Evolutionary conservation across 225 moss, liverwort and hornwort genomes (phyloP).

Genomic region (Pleurozium schreberi): DNA sequence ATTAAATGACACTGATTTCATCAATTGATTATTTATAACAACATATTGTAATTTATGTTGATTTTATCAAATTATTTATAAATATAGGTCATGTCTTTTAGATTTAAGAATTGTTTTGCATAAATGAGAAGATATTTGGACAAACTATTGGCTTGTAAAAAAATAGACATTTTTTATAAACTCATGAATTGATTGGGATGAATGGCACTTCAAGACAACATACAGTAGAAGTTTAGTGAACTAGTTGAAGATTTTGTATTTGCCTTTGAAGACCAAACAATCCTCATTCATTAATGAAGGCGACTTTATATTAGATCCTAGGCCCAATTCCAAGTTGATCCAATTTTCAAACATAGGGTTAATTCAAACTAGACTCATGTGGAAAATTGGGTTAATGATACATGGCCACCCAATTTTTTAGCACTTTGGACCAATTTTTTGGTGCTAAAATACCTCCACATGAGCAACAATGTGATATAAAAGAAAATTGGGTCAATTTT

Average conservation of each 20-base stretch:
- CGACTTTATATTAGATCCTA: fast-evolving
- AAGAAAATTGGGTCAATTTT: fast-evolving
- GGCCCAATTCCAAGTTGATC: fast-evolving
- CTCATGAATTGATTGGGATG: neutral
- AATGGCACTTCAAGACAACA: neutral
- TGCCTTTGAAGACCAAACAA: fast-evolving
- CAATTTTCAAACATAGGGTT: too few species aligned
- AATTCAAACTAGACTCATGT: neutral
- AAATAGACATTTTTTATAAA: neutral
- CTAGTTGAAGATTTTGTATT: neutral
- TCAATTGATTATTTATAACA: neutral
- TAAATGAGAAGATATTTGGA: neutral
- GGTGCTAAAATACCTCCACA: fast-evolving
- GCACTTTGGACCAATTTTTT: fast-evolving
- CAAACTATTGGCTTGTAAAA: fast-evolving
- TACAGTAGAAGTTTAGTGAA: fast-evolving
- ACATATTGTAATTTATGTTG: neutral
- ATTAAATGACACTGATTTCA: neutral
- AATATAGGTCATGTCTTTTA: fast-evolving
- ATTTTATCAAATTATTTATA: neutral
- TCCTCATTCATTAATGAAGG: fast-evolving
- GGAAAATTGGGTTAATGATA: neutral
- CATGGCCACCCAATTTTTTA: neutral
- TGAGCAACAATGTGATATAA: neutral
- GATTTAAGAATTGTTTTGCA: neutral